These are phyloP conservation scores for Penicillium sp. DNA, from an alignment of 2,329 filamentous ascomycete species.

Conservation along the genomic window DNA sequence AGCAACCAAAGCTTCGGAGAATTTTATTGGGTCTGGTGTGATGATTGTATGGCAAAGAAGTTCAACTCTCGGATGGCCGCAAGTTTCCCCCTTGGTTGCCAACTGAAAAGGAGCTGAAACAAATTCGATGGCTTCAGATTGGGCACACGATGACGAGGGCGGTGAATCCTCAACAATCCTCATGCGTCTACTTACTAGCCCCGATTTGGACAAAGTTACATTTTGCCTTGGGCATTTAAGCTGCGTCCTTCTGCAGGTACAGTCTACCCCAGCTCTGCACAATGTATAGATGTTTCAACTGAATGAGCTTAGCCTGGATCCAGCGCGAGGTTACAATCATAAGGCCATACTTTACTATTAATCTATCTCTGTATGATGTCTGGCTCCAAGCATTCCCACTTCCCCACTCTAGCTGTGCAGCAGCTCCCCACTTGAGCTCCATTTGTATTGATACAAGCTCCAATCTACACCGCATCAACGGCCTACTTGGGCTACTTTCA, in stretches of 20 bases:
- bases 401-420: too few relatives aligned
- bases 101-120: background rate
- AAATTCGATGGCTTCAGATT: background rate
- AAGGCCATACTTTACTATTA: background rate
- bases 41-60: too few relatives aligned
- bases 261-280: background rate
- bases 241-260: too few relatives aligned
- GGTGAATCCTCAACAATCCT: background rate
- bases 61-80: too few relatives aligned
- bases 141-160: constrained; percentile 3
- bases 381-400: too few relatives aligned
- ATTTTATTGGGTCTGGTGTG: background rate
- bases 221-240: too few relatives aligned
- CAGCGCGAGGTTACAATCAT: too few relatives aligned
- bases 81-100: background rate
- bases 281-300: background rate
- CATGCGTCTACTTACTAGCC: background rate
- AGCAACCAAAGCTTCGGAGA: background rate
- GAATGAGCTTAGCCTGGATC: background rate
- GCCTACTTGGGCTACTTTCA: too few relatives aligned
- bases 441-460: too few relatives aligned
- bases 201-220: background rate
- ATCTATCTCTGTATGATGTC: too few relatives aligned
- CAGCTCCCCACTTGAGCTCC: too few relatives aligned
- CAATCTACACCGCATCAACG: too few relatives aligned